phyloP scores from a whole-genome alignment of 805 yeast species.

The Kluyveromyces nonfermentans region DNA sequence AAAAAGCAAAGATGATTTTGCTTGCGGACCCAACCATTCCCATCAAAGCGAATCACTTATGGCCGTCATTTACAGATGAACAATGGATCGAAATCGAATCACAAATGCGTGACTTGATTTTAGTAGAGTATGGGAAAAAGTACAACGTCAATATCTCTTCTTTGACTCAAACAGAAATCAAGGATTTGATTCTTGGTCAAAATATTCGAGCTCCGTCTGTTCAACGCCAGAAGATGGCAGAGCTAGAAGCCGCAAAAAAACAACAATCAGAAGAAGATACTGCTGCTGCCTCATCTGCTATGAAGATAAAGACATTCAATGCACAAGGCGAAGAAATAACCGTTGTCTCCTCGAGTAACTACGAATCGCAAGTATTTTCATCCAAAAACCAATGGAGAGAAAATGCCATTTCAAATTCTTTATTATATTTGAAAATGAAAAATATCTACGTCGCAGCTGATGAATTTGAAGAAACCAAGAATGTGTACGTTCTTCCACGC shows the following conservation, averaged over 20 bases:
- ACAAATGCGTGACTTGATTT: conserved; percentile 77
- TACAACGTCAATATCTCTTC: conserved; percentile 80
- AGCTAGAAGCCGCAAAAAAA: conserved; percentile 43
- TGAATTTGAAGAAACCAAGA: conserved; percentile 46
- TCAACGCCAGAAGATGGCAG: conserved; percentile 75
- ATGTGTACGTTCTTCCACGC: conserved; percentile 73
- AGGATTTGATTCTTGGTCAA: conserved; percentile 92
- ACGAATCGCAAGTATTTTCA: conserved; percentile 74
- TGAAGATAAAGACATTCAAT: conserved; percentile 74
- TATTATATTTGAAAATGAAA: conserved; percentile 63
- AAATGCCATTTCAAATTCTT: conserved; percentile 70
- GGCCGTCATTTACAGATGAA: conserved; percentile 86
- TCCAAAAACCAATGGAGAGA: conserved; percentile 88
- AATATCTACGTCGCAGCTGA: conserved; percentile 66
- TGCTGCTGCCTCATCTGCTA: conserved; percentile 54
- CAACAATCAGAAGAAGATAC: conserved; percentile 35
- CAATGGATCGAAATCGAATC: conserved; percentile 91
- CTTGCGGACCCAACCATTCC: conserved; percentile 63
- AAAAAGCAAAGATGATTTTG: conserved; percentile 63
- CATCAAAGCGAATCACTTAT: conserved; percentile 72
- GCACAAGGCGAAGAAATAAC: conserved; percentile 95
- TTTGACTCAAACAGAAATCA: conserved; percentile 84
- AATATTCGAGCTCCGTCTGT: conserved; percentile 85
- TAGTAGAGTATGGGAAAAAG: conserved; percentile 76
- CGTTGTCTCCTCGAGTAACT: conserved; percentile 83